Evolutionary conservation across 768 basidiomycete species (phyloP), one percentile per base, ranked within the genome.

Genomic region (Galerina marginata): DNA sequence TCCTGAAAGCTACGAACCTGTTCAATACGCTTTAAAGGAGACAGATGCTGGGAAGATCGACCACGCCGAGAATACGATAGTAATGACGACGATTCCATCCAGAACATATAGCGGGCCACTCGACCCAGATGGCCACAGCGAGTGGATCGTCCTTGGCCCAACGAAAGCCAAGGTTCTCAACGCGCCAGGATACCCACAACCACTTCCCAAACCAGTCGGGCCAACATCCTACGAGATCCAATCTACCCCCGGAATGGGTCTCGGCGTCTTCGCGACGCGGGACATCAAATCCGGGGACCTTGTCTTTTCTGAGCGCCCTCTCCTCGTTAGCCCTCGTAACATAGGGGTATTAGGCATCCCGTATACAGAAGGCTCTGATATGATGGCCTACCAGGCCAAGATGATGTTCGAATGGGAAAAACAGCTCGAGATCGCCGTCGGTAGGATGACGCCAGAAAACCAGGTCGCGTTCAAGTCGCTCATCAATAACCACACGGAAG

Each of bases 221-320:
- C 14, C 14, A 16, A 26, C 33, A 9, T 25, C 60, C 2, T 61
- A 51, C 37, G 48, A 43, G 16, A 45, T 61, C 38, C 39, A 26
- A 29, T 12, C 25, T 11, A 56, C 54, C 2, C 47, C 46, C 15
- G 49, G 48, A 33, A 60, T 60, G 59, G 53, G 59, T 5, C 11
- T 54, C n/a, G 59, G 59, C 9, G 25, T 60, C 11, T 68, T 78
- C 63, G 73, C 76, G 14, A 72, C 68, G 10, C 44, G 58, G 29
- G 54, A 70, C 26, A 65, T 79, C 52, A 62, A 63, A 29, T 45
- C 56, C 3, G 74, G 74, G 48, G 75, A 76, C 10, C 61, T 77
- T 12, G 73, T 81, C 54, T 61, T 78, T 11, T 64, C 64, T 25
- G 79, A 81, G 50, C 74, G 79, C 5, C 78, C 79, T 2, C 65